A percentile compares a stretch with the other conserved stretches of the same genome.
These are phyloP conservation scores for Pichia nanzhaoensis DNA, from an alignment of 805 yeast genomes.

Conservation along the genomic window DNA sequence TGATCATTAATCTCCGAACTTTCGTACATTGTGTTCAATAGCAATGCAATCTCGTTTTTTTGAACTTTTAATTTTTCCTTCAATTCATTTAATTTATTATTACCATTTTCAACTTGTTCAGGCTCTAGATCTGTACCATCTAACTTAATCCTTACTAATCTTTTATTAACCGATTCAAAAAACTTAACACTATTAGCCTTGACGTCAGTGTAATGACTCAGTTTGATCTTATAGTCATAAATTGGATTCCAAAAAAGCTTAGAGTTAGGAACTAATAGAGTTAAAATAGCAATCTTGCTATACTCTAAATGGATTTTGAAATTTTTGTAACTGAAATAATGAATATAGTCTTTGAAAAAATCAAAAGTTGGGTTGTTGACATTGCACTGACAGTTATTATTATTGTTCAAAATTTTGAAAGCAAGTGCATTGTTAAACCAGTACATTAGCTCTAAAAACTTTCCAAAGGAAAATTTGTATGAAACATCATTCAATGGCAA, in stretches of 20 bases:
- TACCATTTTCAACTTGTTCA: slow-evolving; percentile 68
- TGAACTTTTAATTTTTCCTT: slow-evolving; percentile 49
- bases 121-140: slow-evolving; percentile 53
- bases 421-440: slow-evolving; percentile 36
- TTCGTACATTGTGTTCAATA: slow-evolving; percentile 47
- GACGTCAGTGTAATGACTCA: slow-evolving; percentile 52
- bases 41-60: slow-evolving; percentile 34
- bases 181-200: slow-evolving; percentile 47
- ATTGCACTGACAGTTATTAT: slow-evolving; percentile 44
- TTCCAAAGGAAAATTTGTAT: slow-evolving; percentile 89
- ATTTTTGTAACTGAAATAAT: slow-evolving; percentile 78
- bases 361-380: slow-evolving; percentile 45
- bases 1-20: slow-evolving; percentile 57
- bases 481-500: slow-evolving; percentile 79
- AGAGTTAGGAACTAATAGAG: slow-evolving; percentile 70
- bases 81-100: slow-evolving; percentile 49
- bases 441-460: slow-evolving; percentile 78
- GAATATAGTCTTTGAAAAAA: slow-evolving; percentile 70
- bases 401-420: slow-evolving; percentile 8
- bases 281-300: slow-evolving; percentile 66
- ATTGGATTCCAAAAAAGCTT: slow-evolving; percentile 67
- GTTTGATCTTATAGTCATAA: slow-evolving; percentile 59
- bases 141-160: slow-evolving; percentile 72
- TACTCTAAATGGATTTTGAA: slow-evolving; percentile 75
- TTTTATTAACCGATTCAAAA: slow-evolving; percentile 62